Percentiles rank a stretch among this genome's conserved stretches.
Conservation (phyloP, 2,329 filamentous ascomycete species). For the Bertia moriformis region DNA sequence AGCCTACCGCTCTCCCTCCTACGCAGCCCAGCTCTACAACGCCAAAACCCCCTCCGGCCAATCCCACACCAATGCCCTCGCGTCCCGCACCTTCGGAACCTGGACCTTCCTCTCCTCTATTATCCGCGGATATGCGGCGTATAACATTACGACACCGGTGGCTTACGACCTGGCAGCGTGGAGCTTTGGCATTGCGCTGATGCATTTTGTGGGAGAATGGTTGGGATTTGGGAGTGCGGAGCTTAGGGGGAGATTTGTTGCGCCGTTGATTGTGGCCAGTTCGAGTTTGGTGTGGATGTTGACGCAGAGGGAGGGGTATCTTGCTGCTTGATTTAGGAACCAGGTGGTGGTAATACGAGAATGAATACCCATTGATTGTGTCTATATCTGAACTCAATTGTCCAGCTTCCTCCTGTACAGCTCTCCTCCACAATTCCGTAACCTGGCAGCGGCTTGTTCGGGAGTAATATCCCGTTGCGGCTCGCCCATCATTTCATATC, state of each 20-base stretch:
- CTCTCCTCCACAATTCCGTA: slow-evolving; percentile 46
- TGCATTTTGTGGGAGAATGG: slow-evolving; percentile 52
- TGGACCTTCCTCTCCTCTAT: slow-evolving; percentile 49
- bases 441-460: slow-evolving; percentile 53
- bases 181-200: slow-evolving; percentile 43
- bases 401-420: slow-evolving; percentile 44
- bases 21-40: slow-evolving; percentile 48
- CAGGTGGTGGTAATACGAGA: too few relatives aligned
- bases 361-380: neutral
- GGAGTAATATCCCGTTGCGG: slow-evolving; percentile 65
- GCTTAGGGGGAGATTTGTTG: slow-evolving; percentile 17
- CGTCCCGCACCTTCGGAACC: slow-evolving; percentile 47
- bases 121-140: slow-evolving; percentile 49
- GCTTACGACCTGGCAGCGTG: slow-evolving; percentile 46
- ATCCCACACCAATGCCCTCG: slow-evolving; percentile 32
- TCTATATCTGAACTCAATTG: neutral
- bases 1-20: slow-evolving; percentile 43
- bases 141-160: slow-evolving; percentile 38
- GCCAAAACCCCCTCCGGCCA: slow-evolving; percentile 7
- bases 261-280: slow-evolving; percentile 9
- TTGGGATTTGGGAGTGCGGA: slow-evolving; percentile 43
- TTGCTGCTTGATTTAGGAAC: too few relatives aligned
- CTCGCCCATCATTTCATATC: slow-evolving; percentile 49
- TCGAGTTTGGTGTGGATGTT: slow-evolving; percentile 15
- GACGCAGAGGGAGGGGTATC: slow-evolving; percentile 35